Evolutionary conservation across 2,329 filamentous ascomycete species (phyloP).

Genomic region (Fusarium algeriense): DNA sequence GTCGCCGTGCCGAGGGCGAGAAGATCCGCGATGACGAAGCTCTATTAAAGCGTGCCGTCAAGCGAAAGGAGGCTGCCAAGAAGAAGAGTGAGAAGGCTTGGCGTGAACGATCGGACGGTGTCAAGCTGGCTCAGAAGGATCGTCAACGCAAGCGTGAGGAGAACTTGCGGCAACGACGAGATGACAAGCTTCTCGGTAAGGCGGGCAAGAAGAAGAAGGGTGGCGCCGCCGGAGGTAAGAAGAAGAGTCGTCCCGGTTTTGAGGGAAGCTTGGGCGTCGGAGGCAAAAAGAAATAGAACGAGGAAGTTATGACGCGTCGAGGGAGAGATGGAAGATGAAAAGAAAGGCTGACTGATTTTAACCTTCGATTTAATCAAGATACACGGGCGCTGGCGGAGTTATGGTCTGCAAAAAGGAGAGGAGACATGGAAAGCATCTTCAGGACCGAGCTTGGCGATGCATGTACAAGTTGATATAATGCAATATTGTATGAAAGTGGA

Average conservation of each 20-base stretch:
- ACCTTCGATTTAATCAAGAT: constrained; percentile 36
- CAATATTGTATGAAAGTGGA: constrained; percentile 26
- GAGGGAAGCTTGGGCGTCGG: constrained; percentile 74
- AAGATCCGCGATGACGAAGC: constrained; percentile 88
- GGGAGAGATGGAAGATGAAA: constrained; percentile 12
- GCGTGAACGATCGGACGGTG: constrained; percentile 77
- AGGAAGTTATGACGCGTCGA: background rate
- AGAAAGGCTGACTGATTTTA: constrained; percentile 29
- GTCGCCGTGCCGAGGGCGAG: constrained; percentile 89
- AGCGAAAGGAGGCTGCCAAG: constrained; percentile 91
- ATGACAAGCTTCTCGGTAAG: constrained; percentile 74
- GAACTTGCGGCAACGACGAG: constrained; percentile 79
- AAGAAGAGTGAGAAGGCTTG: constrained; percentile 93
- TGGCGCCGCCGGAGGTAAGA: constrained; percentile 50
- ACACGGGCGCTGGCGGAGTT: constrained; percentile 46
- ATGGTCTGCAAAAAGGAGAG: constrained; percentile 33
- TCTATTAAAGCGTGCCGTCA: constrained; percentile 92
- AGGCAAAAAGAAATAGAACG: constrained; percentile 60
- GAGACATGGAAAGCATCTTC: constrained; percentile 16
- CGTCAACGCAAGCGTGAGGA: constrained; percentile 86
- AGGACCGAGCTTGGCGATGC: constrained; percentile 7
- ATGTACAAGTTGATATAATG: constrained; percentile 23
- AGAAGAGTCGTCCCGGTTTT: constrained; percentile 72
- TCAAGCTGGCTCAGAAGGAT: constrained; percentile 81
- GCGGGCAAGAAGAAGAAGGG: constrained; percentile 66